phyloP scores from a whole-genome alignment of 768 basidiomycete genomes.

The Baorangia bicolor region DNA sequence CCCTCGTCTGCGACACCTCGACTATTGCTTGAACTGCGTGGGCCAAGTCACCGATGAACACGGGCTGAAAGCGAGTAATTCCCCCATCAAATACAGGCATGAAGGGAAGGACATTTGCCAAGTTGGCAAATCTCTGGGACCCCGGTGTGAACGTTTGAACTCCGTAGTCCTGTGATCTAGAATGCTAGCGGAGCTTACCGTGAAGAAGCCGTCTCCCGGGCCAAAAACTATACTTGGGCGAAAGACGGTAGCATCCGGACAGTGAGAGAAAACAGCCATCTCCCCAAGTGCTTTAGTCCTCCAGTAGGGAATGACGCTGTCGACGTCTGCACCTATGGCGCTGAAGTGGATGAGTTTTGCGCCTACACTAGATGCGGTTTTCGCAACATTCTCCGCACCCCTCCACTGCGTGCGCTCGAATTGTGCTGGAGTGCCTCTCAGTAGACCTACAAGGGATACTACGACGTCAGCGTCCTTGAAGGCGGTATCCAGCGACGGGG shows the following conservation, averaged over 20 bases:
- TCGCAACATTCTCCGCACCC: constrained; percentile 67
- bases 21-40: constrained; percentile 57
- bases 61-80: constrained; percentile 63
- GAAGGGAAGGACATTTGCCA: constrained; percentile 63
- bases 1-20: constrained; percentile 37
- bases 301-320: constrained; percentile 56
- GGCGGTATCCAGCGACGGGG: constrained; percentile 43
- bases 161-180: background rate
- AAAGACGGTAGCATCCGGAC: constrained; percentile 57
- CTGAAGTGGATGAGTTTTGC: constrained; percentile 67
- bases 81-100: constrained; percentile 81
- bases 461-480: constrained; percentile 57
- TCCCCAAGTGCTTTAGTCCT: constrained; percentile 67
- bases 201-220: constrained; percentile 74
- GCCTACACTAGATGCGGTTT: constrained; percentile 47
- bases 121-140: constrained; percentile 56
- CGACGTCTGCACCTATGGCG: constrained; percentile 68
- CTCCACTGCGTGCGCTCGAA: constrained; percentile 63
- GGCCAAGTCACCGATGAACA: constrained; percentile 70
- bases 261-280: constrained; percentile 44
- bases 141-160: background rate
- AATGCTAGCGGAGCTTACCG: constrained; percentile 40
- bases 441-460: constrained; percentile 67
- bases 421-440: constrained; percentile 53
- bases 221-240: constrained; percentile 76